Evolutionary conservation across 1,284 basidiomycete genomes (phyloP).

Genomic region (Cutaneotrichosporon arboriforme): DNA sequence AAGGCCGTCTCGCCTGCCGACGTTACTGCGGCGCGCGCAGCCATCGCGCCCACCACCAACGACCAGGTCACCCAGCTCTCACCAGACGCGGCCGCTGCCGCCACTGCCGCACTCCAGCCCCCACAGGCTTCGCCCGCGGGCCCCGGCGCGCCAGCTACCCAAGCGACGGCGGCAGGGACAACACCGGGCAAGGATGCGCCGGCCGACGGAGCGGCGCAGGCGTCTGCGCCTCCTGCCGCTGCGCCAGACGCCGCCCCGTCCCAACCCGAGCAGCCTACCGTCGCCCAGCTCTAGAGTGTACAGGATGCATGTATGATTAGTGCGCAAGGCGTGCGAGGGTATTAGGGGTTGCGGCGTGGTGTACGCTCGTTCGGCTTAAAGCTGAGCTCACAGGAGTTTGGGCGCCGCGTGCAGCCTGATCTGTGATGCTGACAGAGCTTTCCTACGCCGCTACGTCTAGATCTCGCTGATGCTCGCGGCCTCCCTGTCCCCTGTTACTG

Average conservation of each 20-base stretch:
- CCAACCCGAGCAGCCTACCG: conserved; percentile 1
- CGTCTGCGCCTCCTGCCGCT: neutral
- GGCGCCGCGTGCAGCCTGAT: too few relatives aligned
- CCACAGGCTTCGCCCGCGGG: neutral
- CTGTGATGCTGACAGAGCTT: too few relatives aligned
- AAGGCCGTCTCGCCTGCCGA: conserved; percentile 4
- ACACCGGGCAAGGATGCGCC: neutral
- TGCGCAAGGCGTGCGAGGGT: too few relatives aligned
- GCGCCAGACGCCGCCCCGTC: neutral
- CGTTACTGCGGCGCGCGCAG: conserved; percentile 4
- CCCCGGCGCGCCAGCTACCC: neutral
- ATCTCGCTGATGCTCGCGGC: neutral
- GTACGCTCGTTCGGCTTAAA: neutral
- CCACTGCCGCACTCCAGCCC: conserved; percentile 4
- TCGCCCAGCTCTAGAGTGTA: conserved; percentile 13
- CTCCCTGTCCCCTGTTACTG: neutral
- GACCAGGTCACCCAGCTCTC: conserved; percentile 8
- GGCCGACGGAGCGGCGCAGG: neutral
- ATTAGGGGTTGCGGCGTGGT: neutral
- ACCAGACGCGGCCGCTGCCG: conserved; percentile 6
- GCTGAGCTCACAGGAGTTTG: too few relatives aligned
- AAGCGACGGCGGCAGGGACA: neutral
- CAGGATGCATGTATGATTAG: conserved; percentile 6
- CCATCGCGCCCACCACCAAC: conserved; percentile 15
- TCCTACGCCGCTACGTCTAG: too few relatives aligned